A percentile compares a stretch with the other conserved stretches of the same genome.
These are phyloP conservation scores for Clarkia xantiana DNA, from an alignment of 345 rosid species.

Conservation along the genomic window DNA sequence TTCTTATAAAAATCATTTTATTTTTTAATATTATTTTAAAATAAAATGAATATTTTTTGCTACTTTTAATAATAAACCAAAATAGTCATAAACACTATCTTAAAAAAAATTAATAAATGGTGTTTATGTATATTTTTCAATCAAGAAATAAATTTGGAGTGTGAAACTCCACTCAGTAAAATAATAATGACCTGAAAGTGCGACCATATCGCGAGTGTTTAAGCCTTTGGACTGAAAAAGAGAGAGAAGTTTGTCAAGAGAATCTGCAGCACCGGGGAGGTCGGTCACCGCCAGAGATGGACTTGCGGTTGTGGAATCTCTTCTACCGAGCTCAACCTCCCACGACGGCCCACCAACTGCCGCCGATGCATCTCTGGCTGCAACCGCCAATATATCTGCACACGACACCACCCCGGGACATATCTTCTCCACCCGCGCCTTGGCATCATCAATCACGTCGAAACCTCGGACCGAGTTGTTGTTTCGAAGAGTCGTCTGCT, in stretches of 20 bases:
- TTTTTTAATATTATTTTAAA: no score
- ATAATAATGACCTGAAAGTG: conserved; percentile 10
- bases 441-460: conserved; percentile 43
- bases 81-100: no score
- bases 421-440: conserved; percentile 27
- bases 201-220: conserved; percentile 25
- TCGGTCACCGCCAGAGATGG: conserved; percentile 8
- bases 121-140: no score
- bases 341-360: conserved; percentile 40
- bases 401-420: conserved; percentile 47
- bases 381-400: conserved; percentile 45
- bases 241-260: conserved; percentile 15
- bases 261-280: conserved; percentile 21
- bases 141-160: no score
- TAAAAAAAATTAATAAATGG: no score
- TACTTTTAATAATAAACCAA: no score
- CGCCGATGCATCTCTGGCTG: conserved; percentile 41
- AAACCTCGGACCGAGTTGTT: conserved; percentile 33
- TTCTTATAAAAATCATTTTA: no score
- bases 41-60: no score
- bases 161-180: no score
- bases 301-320: conserved; percentile 26
- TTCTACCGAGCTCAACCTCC: conserved; percentile 24
- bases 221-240: conserved; percentile 30
- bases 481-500: no score